Percentiles rank a stretch among this genome's conserved stretches.
Conservation (phyloP, 768 basidiomycete genomes). For the Albatrellus ellisii region DNA sequence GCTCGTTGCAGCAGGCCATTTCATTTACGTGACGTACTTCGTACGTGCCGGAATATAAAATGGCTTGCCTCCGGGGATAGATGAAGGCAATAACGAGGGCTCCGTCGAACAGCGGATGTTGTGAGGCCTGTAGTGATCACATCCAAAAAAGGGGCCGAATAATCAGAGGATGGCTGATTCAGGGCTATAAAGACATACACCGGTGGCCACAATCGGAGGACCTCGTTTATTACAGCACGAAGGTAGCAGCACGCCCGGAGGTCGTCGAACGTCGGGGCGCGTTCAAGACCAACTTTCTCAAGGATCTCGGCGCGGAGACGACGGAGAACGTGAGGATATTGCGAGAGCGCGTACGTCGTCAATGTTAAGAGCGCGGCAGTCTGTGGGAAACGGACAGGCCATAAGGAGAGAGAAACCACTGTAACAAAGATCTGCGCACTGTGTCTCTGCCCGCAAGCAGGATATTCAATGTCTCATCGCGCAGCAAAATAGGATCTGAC, state of each 20-base stretch:
- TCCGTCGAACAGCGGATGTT: constrained; percentile 1
- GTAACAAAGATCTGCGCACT: constrained; percentile 10
- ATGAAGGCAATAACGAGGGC: constrained; percentile 8
- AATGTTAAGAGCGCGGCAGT: background rate
- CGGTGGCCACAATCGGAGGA: constrained; percentile 1
- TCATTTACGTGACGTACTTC: too few relatives aligned
- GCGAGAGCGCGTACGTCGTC: background rate
- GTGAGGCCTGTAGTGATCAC: background rate
- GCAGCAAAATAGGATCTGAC: constrained; percentile 20
- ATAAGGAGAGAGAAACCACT: background rate
- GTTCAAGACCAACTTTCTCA: constrained; percentile 15
- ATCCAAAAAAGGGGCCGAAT: too few relatives aligned
- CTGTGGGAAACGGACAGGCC: background rate
- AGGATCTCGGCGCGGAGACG: too few relatives aligned
- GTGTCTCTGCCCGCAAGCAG: constrained; percentile 24
- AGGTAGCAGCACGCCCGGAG: constrained; percentile 22
- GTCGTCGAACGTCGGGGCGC: constrained; percentile 20
- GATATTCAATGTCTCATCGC: constrained; percentile 23
- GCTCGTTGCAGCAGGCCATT: too few relatives aligned
- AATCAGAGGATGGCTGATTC: too few relatives aligned
- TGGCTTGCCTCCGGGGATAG: constrained; percentile 13
- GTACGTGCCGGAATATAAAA: background rate
- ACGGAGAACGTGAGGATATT: background rate
- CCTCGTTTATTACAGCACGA: constrained; percentile 23
- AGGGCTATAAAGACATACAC: constrained; percentile 2